Base-by-base conservation (phyloP, 2,329 filamentous ascomycete species). In the Pseudogymnoascus sp. region DNA sequence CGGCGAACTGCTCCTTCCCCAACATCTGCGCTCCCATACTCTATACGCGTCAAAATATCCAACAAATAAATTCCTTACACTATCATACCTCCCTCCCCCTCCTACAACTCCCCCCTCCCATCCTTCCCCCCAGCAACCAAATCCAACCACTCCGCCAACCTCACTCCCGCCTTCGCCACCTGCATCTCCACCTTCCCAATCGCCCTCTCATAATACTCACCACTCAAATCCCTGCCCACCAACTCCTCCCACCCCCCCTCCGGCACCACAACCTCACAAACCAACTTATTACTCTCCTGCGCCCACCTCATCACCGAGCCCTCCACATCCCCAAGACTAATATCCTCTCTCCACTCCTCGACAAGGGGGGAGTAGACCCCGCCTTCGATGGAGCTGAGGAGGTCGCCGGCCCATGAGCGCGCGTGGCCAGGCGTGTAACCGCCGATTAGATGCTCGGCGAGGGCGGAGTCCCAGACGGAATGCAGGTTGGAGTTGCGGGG, bases 391-490 rank as follows among this genome's bases (percentile, higher is more conserved):
- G 81, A 79, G 0, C 72, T 68, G 5, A 80, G 79, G 21, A 90
- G 78, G 62, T 78, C 74, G n/a, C 77, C 75, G 1, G 86, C 83
- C 83, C 86, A 89, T 45, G 71, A 72, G 61, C 77, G 73, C 1
- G 84, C 85, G 54, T 80, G 76, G 4, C 74, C 72, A 0, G 73
- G 81, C 73, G 74, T 77, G 73, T 71, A 83, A n/a, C 80, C 83
- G 2, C 86, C 86, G 1, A 87, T 77, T 69, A 83, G 75, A 70
- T 86, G 83, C 75, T 89, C 86, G 0, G 84, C 81, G 66, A 91
- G 90, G 68, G 81, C 83, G 62, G 82, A 84, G 71, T 91, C 89
- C 88, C 88, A 91, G 14, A 90, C 83, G 64, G 87, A 81, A 71
- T 91, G 89, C 45, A 91, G 79, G 71, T 91, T 91, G 63, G 83